Percentiles rank a stretch among this genome's conserved stretches.
These are phyloP conservation scores for Rosa chinensis DNA, from an alignment of 306 rosid species.

Conservation along the genomic window DNA sequence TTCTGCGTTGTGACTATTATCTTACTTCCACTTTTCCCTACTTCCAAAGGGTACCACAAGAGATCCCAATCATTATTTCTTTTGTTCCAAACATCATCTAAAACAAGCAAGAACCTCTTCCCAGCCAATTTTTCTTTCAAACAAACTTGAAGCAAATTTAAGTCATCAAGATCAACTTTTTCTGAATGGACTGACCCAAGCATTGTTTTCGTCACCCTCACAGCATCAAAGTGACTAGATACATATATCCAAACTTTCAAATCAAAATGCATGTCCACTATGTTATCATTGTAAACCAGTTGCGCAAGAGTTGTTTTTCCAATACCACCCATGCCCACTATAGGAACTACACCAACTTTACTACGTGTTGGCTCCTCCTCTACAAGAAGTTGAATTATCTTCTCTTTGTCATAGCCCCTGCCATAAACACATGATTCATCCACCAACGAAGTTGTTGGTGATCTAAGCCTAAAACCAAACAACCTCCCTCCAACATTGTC, in stretches of 20 bases:
- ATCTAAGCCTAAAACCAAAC: slow-evolving; percentile 9
- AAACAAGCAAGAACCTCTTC: slow-evolving; percentile 43
- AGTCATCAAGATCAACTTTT: slow-evolving; percentile 34
- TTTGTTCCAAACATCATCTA: slow-evolving; percentile 48
- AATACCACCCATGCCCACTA: slow-evolving; percentile 36
- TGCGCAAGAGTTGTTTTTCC: slow-evolving; percentile 50
- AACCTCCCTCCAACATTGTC: slow-evolving; percentile 31
- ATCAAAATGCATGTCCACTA: slow-evolving; percentile 18
- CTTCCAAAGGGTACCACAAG: slow-evolving; percentile 33
- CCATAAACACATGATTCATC: slow-evolving; percentile 45
- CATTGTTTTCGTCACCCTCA: slow-evolving; percentile 42
- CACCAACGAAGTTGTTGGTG: slow-evolving; percentile 49
- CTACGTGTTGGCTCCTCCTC: slow-evolving; percentile 6
- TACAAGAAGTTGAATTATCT: slow-evolving; percentile 24
- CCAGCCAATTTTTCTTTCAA: slow-evolving; percentile 27
- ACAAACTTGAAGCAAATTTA: slow-evolving; percentile 50
- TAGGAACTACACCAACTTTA: slow-evolving; percentile 21
- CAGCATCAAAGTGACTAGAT: slow-evolving; percentile 34
- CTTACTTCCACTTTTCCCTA: slow-evolving; percentile 45
- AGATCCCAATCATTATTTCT: slow-evolving; percentile 47
- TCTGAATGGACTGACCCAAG: slow-evolving; percentile 24
- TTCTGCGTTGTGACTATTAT: slow-evolving; percentile 48
- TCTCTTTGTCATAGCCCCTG: slow-evolving; percentile 35
- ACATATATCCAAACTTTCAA: slow-evolving; percentile 31
- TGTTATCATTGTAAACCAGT: slow-evolving; percentile 23